Evolutionary conservation across 352 stramenopile species (phyloP).

Genomic region (Globisporangium abappressorium): DNA sequence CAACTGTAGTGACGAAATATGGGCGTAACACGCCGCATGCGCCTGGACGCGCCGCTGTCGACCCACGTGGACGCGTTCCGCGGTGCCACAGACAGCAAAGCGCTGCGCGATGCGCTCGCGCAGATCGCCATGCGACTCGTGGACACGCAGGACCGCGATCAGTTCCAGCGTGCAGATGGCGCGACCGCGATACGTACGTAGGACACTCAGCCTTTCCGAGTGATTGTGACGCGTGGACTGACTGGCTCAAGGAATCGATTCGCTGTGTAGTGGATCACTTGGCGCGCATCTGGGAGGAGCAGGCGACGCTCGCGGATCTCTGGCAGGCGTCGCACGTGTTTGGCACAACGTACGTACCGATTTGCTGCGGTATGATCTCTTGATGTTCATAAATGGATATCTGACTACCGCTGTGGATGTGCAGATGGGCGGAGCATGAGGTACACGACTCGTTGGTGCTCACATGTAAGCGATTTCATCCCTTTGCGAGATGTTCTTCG

Average conservation of each 20-base stretch:
- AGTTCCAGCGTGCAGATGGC: conserved; percentile 56
- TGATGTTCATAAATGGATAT: not conserved
- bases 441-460: conserved; percentile 56
- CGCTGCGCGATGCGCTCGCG: conserved; percentile 41
- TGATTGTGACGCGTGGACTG: not conserved
- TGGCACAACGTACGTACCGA: conserved; percentile 22
- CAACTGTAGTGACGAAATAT: not conserved
- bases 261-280: conserved; percentile 53
- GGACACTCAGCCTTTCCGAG: not conserved
- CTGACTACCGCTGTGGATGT: not conserved
- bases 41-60: conserved; percentile 29
- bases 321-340: conserved; percentile 44
- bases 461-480: conserved; percentile 26
- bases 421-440: conserved; percentile 45
- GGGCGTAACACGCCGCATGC: conserved; percentile 17
- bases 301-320: conserved; percentile 33
- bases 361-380: not conserved
- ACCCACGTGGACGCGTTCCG: conserved; percentile 49
- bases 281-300: conserved; percentile 47
- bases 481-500: no score
- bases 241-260: not conserved
- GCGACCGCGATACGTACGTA: conserved; percentile 43
- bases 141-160: conserved; percentile 43
- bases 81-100: conserved; percentile 19
- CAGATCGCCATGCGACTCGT: conserved; percentile 59